Conservation (phyloP, 2,329 filamentous ascomycete species). For the Ophiostoma populinum region DNA sequence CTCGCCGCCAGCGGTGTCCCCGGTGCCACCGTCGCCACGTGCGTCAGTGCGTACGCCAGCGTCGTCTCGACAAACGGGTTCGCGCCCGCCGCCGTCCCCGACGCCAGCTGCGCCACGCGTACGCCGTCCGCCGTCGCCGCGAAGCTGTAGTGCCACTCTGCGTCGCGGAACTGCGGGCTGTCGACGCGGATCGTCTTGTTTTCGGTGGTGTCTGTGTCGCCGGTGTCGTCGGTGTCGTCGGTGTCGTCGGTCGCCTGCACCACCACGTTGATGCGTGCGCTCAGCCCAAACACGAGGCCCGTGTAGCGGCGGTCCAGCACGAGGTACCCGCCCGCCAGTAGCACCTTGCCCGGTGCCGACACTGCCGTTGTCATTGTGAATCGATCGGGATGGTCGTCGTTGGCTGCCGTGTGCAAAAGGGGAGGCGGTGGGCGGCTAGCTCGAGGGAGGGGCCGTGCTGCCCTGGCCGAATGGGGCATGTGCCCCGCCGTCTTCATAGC, state of each 20-base stretch:
- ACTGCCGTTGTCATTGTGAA: conserved; percentile 45
- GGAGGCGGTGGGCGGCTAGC: too few species aligned
- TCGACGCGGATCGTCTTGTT: conserved; percentile 58
- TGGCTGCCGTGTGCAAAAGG: not conserved
- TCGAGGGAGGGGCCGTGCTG: too few species aligned
- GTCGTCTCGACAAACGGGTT: conserved; percentile 93
- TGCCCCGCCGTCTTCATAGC: too few species aligned
- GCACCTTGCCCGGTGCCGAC: conserved; percentile 90
- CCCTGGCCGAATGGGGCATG: too few species aligned
- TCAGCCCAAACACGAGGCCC: conserved; percentile 52
- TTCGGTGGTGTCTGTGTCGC: too few species aligned
- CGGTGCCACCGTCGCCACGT: conserved; percentile 38
- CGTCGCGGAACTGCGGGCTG: conserved; percentile 79
- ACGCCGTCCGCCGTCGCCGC: conserved; percentile 61
- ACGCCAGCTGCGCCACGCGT: conserved; percentile 59
- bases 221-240: too few species aligned
- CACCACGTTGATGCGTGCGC: conserved; percentile 49
- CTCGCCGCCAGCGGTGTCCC: conserved; percentile 41
- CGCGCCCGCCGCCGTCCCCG: conserved; percentile 30
- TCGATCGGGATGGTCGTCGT: conserved; percentile 8
- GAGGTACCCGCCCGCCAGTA: conserved; percentile 86
- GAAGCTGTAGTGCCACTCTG: conserved; percentile 77
- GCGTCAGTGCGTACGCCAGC: conserved; percentile 72
- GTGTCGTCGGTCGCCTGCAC: conserved; percentile 38
- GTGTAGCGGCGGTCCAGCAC: conserved; percentile 80